These are phyloP conservation scores for Amylostereum areolatum DNA, from an alignment of 1,284 basidiomycete species.

Conservation along the genomic window DNA sequence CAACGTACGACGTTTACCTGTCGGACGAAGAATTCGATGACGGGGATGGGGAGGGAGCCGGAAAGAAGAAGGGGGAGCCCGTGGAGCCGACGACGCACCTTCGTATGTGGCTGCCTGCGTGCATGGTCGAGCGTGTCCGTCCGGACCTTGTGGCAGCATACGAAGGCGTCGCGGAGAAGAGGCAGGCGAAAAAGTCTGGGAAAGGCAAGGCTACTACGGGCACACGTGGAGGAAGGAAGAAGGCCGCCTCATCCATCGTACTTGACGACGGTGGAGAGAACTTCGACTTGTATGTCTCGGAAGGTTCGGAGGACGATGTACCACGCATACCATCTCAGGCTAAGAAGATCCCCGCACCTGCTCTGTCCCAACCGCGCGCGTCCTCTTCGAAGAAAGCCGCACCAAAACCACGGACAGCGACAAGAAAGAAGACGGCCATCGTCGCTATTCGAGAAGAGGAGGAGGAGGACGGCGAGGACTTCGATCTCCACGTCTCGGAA, in stretches of 20 bases:
- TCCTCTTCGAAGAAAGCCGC: not conserved
- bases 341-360: not conserved
- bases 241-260: not conserved
- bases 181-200: conserved; percentile 42
- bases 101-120: conserved; percentile 72
- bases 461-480: conserved; percentile 8
- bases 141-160: conserved; percentile 57
- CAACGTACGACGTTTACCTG: conserved; percentile 22
- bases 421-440: not conserved
- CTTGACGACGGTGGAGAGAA: conserved; percentile 8
- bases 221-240: conserved; percentile 2
- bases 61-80: conserved; percentile 34
- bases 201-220: conserved; percentile 26
- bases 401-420: not conserved
- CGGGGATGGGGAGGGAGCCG: conserved; percentile 22
- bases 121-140: conserved; percentile 62
- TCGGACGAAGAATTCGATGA: conserved; percentile 35
- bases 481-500: not conserved
- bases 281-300: conserved; percentile 10
- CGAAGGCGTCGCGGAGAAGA: conserved; percentile 44
- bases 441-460: conserved; percentile 10
- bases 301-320: conserved; percentile 6
- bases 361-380: not conserved
- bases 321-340: not conserved
- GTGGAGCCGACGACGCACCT: conserved; percentile 45